Evolutionary conservation across 805 yeast genomes (phyloP).

Genomic region (Metschnikowia cerradonensis): DNA sequence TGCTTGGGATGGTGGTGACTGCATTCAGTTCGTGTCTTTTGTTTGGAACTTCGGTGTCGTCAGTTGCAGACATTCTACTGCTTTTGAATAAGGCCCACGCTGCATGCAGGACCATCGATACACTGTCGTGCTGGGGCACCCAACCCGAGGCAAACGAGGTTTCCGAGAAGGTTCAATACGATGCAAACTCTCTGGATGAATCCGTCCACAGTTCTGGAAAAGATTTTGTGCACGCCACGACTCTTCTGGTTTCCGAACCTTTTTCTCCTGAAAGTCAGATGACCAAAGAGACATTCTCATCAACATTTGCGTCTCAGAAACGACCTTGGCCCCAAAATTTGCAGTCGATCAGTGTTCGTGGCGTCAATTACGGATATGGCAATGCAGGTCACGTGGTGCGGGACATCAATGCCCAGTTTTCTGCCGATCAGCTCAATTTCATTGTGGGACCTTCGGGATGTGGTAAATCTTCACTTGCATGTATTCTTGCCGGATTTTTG

Average conservation of each 20-base stretch:
- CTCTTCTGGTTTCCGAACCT: conserved; percentile 3
- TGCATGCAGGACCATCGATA: conserved; percentile 51
- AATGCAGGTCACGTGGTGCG: conserved; percentile 42
- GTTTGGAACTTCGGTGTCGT: conserved; percentile 59
- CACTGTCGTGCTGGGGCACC: conserved; percentile 19
- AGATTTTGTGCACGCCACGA: neutral
- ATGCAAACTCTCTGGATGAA: neutral
- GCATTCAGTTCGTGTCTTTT: conserved; percentile 79
- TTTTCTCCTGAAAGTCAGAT: neutral
- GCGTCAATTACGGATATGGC: conserved; percentile 63
- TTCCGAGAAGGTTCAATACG: neutral
- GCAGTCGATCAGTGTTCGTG: neutral
- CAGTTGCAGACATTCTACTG: conserved; percentile 54
- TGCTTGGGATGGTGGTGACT: conserved; percentile 66
- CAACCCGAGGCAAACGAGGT: neutral
- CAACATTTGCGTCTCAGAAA: neutral
- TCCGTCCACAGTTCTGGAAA: neutral
- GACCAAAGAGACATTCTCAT: neutral
- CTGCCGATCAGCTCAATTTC: conserved; percentile 48
- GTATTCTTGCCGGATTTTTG: conserved; percentile 61
- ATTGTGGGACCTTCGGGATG: conserved; percentile 88
- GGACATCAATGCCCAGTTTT: conserved; percentile 43
- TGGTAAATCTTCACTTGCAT: conserved; percentile 83
- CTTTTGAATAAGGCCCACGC: conserved; percentile 68
- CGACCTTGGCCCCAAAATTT: neutral